Conservation (phyloP, 768 basidiomycete species). For the Lactarius hatsudake region DNA sequence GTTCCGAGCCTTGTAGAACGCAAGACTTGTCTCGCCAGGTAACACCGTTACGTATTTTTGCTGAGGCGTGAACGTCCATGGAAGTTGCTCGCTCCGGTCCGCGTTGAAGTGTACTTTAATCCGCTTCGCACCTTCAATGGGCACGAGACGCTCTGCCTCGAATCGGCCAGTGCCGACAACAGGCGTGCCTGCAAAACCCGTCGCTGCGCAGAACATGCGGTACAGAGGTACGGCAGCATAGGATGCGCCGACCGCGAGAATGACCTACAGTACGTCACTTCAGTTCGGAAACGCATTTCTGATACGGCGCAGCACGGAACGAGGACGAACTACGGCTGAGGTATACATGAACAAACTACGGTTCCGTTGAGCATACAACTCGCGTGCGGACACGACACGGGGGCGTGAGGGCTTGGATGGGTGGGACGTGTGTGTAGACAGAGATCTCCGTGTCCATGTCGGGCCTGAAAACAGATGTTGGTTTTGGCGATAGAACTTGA, state of each 20-base stretch:
- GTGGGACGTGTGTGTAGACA: constrained; percentile 15
- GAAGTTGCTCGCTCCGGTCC: constrained; percentile 81
- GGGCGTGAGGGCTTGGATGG: constrained; percentile 23
- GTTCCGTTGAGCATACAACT: constrained; percentile 57
- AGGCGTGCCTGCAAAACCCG: constrained; percentile 95
- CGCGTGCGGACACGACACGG: constrained; percentile 36
- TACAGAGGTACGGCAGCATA: constrained; percentile 98
- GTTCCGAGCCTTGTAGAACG: constrained; percentile 95
- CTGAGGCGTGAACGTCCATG: constrained; percentile 91
- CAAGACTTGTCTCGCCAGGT: constrained; percentile 93
- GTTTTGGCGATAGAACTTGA: not conserved
- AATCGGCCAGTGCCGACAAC: constrained; percentile 84
- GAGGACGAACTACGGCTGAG: constrained; percentile 65
- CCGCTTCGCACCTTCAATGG: constrained; percentile 61
- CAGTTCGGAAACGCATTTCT: not conserved
- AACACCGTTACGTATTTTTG: constrained; percentile 88
- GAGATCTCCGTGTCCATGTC: not conserved
- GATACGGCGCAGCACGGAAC: not conserved
- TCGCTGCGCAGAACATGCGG: constrained; percentile 96
- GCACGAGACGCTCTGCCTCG: constrained; percentile 80
- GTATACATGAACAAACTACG: constrained; percentile 80
- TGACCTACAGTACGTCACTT: constrained; percentile 58
- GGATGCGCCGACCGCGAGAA: constrained; percentile 78
- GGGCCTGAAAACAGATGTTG: not conserved
- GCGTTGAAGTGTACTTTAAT: constrained; percentile 98